Evolutionary conservation across 2,329 filamentous ascomycete species (phyloP).

Genomic region (Aspergillus fumigatiaffinis): DNA sequence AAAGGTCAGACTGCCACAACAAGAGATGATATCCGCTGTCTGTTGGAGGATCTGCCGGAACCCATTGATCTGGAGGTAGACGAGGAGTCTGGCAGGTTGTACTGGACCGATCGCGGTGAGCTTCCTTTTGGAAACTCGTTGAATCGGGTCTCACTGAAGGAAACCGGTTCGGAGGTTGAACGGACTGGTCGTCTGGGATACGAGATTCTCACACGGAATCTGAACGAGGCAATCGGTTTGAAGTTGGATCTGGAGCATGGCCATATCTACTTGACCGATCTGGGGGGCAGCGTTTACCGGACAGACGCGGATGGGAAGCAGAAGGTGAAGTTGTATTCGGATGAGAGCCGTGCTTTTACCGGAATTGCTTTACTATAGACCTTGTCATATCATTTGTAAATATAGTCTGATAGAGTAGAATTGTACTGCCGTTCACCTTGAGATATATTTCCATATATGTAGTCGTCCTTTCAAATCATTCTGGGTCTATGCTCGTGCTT

Average conservation of each 20-base stretch:
- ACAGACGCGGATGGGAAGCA: conserved; percentile 16
- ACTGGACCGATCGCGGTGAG: conserved; percentile 61
- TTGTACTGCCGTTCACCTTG: too few species aligned
- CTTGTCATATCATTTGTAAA: too few species aligned
- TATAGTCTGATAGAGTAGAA: too few species aligned
- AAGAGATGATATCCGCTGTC: conserved; percentile 41
- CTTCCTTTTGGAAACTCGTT: conserved; percentile 53
- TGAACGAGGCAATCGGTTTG: conserved; percentile 49
- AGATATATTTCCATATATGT: too few species aligned
- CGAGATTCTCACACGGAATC: conserved; percentile 26
- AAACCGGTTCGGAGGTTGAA: conserved; percentile 17
- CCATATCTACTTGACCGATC: conserved; percentile 24
- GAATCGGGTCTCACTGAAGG: conserved; percentile 36
- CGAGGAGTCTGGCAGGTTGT: conserved; percentile 43
- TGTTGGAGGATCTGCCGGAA: conserved; percentile 49
- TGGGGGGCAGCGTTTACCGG: conserved; percentile 26
- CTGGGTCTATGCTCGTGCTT: too few species aligned
- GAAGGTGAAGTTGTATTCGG: conserved; percentile 11
- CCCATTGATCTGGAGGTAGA: conserved; percentile 58
- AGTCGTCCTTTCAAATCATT: too few species aligned
- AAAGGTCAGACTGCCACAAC: conserved; percentile 28
- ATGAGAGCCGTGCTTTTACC: conserved; percentile 18
- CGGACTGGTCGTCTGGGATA: conserved; percentile 21
- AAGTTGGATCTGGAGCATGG: conserved; percentile 27
- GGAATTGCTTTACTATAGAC: conserved; percentile 8